These are phyloP conservation scores for Corynascus novoguineensis DNA, from an alignment of 495 filamentous ascomycete species.

Conservation along the genomic window DNA sequence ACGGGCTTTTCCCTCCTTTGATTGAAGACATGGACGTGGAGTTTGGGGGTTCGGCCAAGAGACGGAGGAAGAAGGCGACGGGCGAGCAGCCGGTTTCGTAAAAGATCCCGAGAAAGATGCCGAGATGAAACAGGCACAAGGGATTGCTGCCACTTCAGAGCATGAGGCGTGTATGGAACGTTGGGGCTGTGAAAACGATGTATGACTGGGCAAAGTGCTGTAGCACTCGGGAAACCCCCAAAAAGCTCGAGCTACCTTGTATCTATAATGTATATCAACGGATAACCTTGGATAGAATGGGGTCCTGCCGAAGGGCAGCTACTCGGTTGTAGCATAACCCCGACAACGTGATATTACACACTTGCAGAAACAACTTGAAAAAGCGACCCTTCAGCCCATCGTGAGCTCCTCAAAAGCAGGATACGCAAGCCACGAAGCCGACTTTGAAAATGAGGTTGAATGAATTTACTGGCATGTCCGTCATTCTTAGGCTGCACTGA, in stretches of 20 bases:
- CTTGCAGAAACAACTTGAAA: background rate
- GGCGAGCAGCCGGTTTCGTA: background rate
- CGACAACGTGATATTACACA: background rate
- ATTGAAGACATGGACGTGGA: constrained; percentile 28
- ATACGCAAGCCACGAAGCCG: background rate
- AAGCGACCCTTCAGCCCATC: background rate
- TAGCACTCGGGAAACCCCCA: background rate
- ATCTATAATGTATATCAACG: constrained; percentile 5
- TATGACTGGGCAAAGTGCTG: constrained; percentile 7
- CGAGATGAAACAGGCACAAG: too few relatives aligned
- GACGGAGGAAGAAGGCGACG: background rate
- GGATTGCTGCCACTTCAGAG: background rate
- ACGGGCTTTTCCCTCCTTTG: constrained; percentile 35
- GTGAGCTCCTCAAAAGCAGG: background rate
- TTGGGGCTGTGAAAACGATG: background rate
- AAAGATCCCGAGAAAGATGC: too few relatives aligned
- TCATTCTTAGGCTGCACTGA: background rate
- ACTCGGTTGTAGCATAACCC: constrained; percentile 1
- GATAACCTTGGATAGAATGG: background rate
- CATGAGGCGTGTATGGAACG: background rate
- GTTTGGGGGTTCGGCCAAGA: background rate
- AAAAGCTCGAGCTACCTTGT: constrained; percentile 12
- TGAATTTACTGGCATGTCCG: constrained; percentile 36
- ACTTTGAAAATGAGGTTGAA: constrained; percentile 35
- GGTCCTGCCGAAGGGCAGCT: background rate